phyloP scores from a whole-genome alignment of 352 stramenopile species.

The Stephanocyclus meneghinianus region DNA sequence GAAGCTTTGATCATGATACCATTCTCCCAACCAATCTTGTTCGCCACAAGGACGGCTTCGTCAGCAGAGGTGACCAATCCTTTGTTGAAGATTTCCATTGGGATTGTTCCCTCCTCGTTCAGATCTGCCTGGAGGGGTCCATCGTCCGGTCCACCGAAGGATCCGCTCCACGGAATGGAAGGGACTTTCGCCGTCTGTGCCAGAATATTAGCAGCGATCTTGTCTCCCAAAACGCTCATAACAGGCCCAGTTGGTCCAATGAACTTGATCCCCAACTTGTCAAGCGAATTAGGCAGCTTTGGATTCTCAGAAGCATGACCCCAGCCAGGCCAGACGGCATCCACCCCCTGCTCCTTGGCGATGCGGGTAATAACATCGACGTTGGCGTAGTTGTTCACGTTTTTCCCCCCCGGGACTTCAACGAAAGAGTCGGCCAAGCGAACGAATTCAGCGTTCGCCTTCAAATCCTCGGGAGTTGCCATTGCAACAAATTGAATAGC shows the following conservation, averaged over 20 bases:
- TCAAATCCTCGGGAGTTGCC: constrained; percentile 98
- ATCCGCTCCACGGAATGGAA: constrained; percentile 98
- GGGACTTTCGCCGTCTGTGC: constrained; percentile 98
- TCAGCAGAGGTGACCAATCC: constrained; percentile 91
- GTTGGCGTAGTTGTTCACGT: constrained; percentile 99
- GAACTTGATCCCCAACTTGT: constrained; percentile 93
- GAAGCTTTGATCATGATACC: constrained; percentile 99
- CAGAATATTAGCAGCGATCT: constrained; percentile 99
- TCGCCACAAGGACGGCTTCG: constrained; percentile 88
- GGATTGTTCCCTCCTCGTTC: constrained; percentile 88
- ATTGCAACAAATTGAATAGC: constrained; percentile 98
- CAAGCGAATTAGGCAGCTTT: constrained; percentile 89
- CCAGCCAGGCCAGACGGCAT: constrained; percentile 91
- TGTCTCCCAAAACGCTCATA: constrained; percentile 99
- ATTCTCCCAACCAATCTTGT: constrained; percentile 93
- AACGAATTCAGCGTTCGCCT: constrained; percentile 94
- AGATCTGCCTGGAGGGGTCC: constrained; percentile 92
- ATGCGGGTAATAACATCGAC: constrained; percentile 97
- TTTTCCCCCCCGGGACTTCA: constrained; percentile 93
- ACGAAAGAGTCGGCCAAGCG: constrained; percentile 95
- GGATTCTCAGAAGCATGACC: constrained; percentile 99
- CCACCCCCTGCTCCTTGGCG: constrained; percentile 80
- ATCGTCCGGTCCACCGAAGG: constrained; percentile 84
- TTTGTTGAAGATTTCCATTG: constrained; percentile 92
- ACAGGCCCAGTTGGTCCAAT: constrained; percentile 96